These are phyloP conservation scores for Magnaporthiopsis incrustans DNA, from an alignment of 2,329 filamentous ascomycete genomes.

Conservation along the genomic window DNA sequence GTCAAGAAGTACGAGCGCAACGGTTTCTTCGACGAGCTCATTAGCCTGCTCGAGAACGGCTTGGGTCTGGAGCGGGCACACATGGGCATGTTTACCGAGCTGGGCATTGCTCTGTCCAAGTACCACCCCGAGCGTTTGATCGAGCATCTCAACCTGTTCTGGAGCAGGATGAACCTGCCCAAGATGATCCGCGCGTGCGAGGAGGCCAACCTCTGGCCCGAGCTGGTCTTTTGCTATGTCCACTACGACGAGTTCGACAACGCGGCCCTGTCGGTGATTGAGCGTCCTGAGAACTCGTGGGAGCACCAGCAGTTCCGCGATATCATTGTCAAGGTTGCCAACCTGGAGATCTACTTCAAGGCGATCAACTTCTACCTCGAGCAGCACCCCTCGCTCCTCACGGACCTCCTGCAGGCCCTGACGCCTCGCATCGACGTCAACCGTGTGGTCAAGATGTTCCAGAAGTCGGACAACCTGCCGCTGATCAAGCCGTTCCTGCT, in stretches of 20 bases:
- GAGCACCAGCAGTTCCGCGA: conserved; percentile 99
- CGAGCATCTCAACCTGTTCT: conserved; percentile 99
- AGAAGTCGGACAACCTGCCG: conserved; percentile 96
- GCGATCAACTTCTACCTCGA: conserved; percentile 95
- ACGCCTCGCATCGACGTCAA: conserved; percentile 96
- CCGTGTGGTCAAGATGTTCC: conserved; percentile 97
- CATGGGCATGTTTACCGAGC: conserved; percentile 94
- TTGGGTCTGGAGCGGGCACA: conserved; percentile 86
- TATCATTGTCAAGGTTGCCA: conserved; percentile 93
- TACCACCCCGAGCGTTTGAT: conserved; percentile 94
- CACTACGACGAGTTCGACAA: conserved; percentile 99
- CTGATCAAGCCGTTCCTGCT: conserved; percentile 98
- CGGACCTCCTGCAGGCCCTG: conserved; percentile 86
- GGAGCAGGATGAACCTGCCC: conserved; percentile 94
- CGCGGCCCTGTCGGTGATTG: conserved; percentile 93
- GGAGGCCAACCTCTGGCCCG: conserved; percentile 93
- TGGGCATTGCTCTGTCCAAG: conserved; percentile 86
- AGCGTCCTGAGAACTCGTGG: conserved; percentile 94
- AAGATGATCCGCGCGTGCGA: conserved; percentile 93
- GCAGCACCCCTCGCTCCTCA: conserved; percentile 90
- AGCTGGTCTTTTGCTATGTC: conserved; percentile 95
- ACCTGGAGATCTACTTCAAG: conserved; percentile 98
- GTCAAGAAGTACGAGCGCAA: conserved; percentile 96
- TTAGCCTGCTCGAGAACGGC: conserved; percentile 86
- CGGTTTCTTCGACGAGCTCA: conserved; percentile 98